Evolutionary conservation across 306 rosid genomes (phyloP).

Genomic region (Pyrus betulifolia): DNA sequence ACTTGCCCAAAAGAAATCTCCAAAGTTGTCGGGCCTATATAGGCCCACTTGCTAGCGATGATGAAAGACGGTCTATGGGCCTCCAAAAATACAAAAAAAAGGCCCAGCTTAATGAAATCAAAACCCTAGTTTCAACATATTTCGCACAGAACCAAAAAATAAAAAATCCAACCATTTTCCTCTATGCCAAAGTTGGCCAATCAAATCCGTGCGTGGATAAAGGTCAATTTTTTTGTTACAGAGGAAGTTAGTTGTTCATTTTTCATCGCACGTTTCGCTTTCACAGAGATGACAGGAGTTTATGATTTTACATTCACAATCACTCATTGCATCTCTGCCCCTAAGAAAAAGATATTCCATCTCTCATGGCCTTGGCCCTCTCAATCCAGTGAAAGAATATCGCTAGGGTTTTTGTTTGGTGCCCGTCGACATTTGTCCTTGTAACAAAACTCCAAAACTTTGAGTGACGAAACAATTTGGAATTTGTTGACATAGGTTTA

Average conservation of each 20-base stretch:
- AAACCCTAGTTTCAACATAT: too few species aligned
- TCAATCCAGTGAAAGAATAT: background rate
- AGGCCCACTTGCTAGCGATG: background rate
- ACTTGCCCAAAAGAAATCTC: too few species aligned
- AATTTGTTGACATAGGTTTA: background rate
- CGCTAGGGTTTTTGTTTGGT: slow-evolving; percentile 2
- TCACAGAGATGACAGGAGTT: background rate
- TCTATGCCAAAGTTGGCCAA: background rate
- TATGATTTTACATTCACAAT: background rate
- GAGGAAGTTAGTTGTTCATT: background rate
- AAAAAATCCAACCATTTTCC: background rate
- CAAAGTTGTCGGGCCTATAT: background rate
- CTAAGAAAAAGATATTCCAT: slow-evolving; percentile 9
- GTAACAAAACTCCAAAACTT: background rate
- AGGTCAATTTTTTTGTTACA: background rate
- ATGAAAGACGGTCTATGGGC: background rate
- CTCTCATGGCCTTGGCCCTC: background rate
- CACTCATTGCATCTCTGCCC: background rate
- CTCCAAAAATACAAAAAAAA: background rate
- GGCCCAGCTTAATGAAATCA: background rate
- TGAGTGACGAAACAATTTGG: background rate
- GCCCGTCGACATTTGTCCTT: background rate
- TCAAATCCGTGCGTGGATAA: background rate
- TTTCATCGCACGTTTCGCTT: background rate
- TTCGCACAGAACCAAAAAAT: too few species aligned